phyloP scores from a whole-genome alignment of 2,329 filamentous ascomycete genomes.

The Colletotrichum godetiae region DNA sequence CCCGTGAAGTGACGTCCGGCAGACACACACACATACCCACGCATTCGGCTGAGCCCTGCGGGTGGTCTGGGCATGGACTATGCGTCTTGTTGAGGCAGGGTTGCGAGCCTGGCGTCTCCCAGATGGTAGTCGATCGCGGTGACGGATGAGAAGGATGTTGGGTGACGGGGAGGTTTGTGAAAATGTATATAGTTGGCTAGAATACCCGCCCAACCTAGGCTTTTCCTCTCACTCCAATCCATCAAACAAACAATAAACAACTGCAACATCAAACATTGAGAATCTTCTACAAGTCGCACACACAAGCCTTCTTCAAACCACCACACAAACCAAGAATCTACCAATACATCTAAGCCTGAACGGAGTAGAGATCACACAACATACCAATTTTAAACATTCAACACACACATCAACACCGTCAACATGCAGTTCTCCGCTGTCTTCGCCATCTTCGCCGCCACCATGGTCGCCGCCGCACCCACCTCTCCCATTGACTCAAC shows the following conservation, averaged over 20 bases:
- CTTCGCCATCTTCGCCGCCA: background rate
- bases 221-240: rapidly evolving
- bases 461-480: background rate
- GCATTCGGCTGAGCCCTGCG: background rate
- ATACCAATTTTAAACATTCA: background rate
- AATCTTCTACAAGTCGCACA: background rate
- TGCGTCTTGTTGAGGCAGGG: background rate
- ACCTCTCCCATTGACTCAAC: background rate
- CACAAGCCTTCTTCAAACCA: background rate
- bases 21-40: background rate
- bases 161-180: background rate
- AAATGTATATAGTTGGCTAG: background rate
- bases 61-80: background rate
- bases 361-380: background rate
- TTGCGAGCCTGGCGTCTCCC: background rate
- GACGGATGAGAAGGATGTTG: background rate
- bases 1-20: background rate
- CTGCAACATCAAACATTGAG: background rate
- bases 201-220: background rate
- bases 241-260: background rate
- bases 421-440: background rate
- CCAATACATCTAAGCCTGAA: rapidly evolving
- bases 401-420: background rate
- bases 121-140: background rate
- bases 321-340: background rate